Percentiles rank a stretch among this genome's conserved stretches.
phyloP scores from a whole-genome alignment of 352 stramenopile species.

The Globisporangium splendens region DNA sequence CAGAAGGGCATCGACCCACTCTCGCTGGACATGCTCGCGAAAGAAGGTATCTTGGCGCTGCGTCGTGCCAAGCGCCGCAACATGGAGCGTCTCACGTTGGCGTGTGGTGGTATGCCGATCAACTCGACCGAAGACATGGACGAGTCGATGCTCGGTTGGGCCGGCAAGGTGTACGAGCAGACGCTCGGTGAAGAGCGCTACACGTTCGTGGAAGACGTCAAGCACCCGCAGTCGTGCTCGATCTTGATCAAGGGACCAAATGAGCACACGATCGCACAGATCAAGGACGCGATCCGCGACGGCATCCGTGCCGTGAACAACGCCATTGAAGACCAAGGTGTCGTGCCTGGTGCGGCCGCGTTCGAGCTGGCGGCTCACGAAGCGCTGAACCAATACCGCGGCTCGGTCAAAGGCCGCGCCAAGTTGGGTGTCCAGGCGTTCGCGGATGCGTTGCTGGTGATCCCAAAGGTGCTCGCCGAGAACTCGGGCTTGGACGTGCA shows the following conservation, averaged over 20 bases:
- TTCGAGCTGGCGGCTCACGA: conserved; percentile 95
- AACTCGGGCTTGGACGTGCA: conserved; percentile 89
- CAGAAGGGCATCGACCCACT: conserved; percentile 99
- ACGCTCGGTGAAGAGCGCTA: conserved; percentile 99
- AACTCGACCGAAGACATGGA: conserved; percentile 98
- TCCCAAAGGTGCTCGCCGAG: conserved; percentile 97
- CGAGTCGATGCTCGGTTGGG: conserved; percentile 93
- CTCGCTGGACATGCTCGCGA: conserved; percentile 99
- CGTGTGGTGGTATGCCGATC: conserved; percentile 97
- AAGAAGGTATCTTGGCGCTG: conserved; percentile 98
- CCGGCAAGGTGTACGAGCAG: conserved; percentile 97
- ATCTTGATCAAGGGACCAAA: conserved; percentile 99
- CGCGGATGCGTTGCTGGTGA: conserved; percentile 96
- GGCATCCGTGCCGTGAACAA: conserved; percentile 98
- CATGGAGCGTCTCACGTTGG: conserved; percentile 99
- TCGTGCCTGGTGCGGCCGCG: conserved; percentile 95
- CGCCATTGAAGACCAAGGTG: conserved; percentile 94
- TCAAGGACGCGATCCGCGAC: conserved; percentile 99
- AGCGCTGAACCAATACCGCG: conserved; percentile 84
- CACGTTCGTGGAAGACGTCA: conserved; percentile 99
- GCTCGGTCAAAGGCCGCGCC: conserved; percentile 90
- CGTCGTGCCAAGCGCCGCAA: conserved; percentile 98
- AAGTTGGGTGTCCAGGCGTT: conserved; percentile 99
- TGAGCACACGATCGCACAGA: conserved; percentile 97
- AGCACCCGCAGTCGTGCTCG: conserved; percentile 95